Conservation (phyloP, 2,329 filamentous ascomycete species). For the Colletotrichum sp. region DNA sequence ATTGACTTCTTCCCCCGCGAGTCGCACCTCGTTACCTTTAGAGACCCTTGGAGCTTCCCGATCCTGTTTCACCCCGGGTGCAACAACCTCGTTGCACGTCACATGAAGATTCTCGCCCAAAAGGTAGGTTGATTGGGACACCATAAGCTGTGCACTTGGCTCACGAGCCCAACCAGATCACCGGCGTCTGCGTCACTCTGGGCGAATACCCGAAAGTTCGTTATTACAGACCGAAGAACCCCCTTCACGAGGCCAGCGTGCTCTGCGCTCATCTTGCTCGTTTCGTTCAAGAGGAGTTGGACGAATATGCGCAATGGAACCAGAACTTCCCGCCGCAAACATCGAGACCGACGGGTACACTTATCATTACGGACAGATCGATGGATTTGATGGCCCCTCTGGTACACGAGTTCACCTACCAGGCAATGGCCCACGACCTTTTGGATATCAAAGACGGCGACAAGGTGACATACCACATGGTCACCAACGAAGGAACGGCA, state of each 20-base stretch:
- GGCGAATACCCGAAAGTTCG: constrained; percentile 93
- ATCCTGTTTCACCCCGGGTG: constrained; percentile 90
- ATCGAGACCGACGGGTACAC: constrained; percentile 77
- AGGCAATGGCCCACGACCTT: constrained; percentile 96
- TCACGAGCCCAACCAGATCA: constrained; percentile 60
- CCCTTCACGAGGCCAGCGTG: constrained; percentile 85
- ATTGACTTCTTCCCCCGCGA: constrained; percentile 91
- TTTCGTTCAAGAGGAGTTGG: constrained; percentile 90
- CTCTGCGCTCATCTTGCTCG: constrained; percentile 86
- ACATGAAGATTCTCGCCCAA: constrained; percentile 85
- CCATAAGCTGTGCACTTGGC: neutral
- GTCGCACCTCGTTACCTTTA: constrained; percentile 88
- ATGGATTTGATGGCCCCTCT: constrained; percentile 92
- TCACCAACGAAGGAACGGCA: constrained; percentile 73
- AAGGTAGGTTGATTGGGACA: constrained; percentile 64
- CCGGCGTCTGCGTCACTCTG: constrained; percentile 86
- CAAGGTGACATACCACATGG: constrained; percentile 84
- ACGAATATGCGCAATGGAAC: constrained; percentile 86
- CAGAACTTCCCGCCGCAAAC: constrained; percentile 83
- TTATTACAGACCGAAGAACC: constrained; percentile 80
- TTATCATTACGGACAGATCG: constrained; percentile 88
- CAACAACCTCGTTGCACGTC: constrained; percentile 79
- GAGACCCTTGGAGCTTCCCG: constrained; percentile 95
- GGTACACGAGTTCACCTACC: constrained; percentile 96
- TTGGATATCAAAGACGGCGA: constrained; percentile 87